Evolutionary conservation across 1,284 basidiomycete genomes (phyloP), one percentile per base, ranked within the genome.

Genomic region (Anthracocystis panici-leucophaei): DNA sequence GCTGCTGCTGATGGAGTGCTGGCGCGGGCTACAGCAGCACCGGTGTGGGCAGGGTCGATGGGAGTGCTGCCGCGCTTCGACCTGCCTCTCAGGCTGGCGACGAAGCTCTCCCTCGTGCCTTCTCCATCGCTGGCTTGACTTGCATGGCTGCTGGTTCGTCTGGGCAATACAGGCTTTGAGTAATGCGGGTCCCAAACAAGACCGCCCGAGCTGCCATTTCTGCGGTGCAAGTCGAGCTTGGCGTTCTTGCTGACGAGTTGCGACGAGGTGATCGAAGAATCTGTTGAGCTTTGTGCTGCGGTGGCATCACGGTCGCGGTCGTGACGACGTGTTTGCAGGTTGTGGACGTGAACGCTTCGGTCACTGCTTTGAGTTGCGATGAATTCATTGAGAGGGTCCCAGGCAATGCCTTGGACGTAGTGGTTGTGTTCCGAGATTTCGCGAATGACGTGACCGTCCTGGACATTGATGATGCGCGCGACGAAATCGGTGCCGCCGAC

Each of bases 401-500:
- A 85, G 11, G 82, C 80, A 14, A 85, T 79, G n/a, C 83, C 83
- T 53, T 85, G 83, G 9, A 85, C 77, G 64, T 84, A 83, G 59
- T 83, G 83, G 38, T 72, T 79, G 66, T 85, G 83, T 33, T 85
- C 82, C 11, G 79, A 75, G 20, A 85, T 81, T 48, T 83, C 80
- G 27, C 79, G 78, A n/a, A 81, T 69, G 45, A 84, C 75, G 20
- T 76, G 65, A 20, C 82, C 94, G 83, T 95, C 92, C 20, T 87
- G 87, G 3, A 91, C 88, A 21, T 91, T 89, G 86, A 93, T 95
- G 59, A 97, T 91, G 50, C 94, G 88, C 0, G 95, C 95, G 3
- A 92, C 93, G 83, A 98, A 97, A 85, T 99, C 97, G 5, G 96
- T 98, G 80, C 94, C 95, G 10, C 96, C 96, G 14, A 94, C 92